phyloP scores from a whole-genome alignment of 495 filamentous ascomycete species.

The Annulohypoxylon maeteangense region DNA sequence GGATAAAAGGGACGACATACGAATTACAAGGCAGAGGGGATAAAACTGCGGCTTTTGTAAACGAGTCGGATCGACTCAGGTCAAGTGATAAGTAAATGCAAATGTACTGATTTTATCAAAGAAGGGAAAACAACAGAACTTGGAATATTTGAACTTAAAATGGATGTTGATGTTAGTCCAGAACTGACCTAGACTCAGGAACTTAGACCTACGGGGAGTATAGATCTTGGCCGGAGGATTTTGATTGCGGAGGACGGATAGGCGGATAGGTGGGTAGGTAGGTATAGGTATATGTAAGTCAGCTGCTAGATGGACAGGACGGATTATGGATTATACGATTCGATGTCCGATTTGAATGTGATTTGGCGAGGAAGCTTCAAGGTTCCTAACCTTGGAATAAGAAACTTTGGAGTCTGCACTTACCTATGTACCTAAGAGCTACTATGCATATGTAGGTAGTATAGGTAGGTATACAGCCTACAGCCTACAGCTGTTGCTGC shows the following conservation, averaged over 20 bases:
- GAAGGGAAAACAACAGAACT: too few species aligned
- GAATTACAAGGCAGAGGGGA: background rate
- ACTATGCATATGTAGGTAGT: background rate
- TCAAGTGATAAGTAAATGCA: background rate
- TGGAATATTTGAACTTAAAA: background rate
- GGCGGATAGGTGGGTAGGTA: background rate
- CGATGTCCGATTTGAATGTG: background rate
- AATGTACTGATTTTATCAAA: too few species aligned
- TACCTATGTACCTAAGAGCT: too few species aligned
- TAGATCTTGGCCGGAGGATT: slow-evolving; percentile 9
- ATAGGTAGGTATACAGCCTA: background rate
- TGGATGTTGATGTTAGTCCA: background rate
- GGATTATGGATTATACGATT: slow-evolving; percentile 3
- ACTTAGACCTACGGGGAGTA: background rate
- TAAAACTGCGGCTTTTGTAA: background rate
- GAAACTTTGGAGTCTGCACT: too few species aligned
- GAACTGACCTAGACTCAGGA: background rate
- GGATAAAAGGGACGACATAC: background rate
- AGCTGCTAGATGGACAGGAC: background rate
- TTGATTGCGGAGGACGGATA: slow-evolving; percentile 16
- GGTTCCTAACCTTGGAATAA: too few species aligned
- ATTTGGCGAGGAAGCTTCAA: too few species aligned
- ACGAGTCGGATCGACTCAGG: background rate
- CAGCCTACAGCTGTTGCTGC: background rate
- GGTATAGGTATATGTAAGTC: background rate